Evolutionary conservation across 192 early-diverging fungal genomes (phyloP).

Genomic region (Entophlyctis luteolus): DNA sequence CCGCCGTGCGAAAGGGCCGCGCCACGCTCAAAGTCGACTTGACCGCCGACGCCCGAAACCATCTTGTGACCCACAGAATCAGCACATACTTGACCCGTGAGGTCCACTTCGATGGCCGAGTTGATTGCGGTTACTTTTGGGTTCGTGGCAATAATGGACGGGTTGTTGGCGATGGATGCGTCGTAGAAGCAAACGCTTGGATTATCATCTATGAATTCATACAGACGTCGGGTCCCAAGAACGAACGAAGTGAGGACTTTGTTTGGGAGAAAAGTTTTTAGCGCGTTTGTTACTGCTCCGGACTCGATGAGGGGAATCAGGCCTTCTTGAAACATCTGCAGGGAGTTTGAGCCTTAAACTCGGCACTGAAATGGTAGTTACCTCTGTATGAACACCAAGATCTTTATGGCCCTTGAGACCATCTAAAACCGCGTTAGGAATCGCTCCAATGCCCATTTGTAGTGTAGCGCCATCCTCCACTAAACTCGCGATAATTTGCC

Average conservation of each 20-base stretch:
- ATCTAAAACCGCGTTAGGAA: constrained; percentile 51
- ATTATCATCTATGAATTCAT: constrained; percentile 52
- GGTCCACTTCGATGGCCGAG: constrained; percentile 47
- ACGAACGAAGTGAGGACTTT: constrained; percentile 43
- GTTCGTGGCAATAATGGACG: constrained; percentile 45
- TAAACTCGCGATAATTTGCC: constrained; percentile 39
- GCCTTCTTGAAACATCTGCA: constrained; percentile 51
- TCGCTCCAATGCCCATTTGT: constrained; percentile 51
- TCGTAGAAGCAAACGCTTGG: constrained; percentile 39
- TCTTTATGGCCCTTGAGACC: constrained; percentile 41
- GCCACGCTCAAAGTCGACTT: constrained; percentile 53
- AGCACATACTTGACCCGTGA: constrained; percentile 52
- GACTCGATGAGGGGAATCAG: constrained; percentile 41
- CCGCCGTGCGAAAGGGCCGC: constrained; percentile 45
- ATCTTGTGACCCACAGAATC: constrained; percentile 42
- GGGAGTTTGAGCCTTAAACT: background rate
- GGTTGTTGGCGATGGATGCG: constrained; percentile 43
- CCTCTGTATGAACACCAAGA: constrained; percentile 53
- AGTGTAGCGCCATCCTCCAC: constrained; percentile 47
- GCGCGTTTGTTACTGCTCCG: constrained; percentile 44
- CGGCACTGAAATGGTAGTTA: background rate
- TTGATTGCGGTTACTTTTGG: constrained; percentile 52
- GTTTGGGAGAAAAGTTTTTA: constrained; percentile 37
- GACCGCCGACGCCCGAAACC: constrained; percentile 52
- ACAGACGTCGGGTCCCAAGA: constrained; percentile 30